These are phyloP conservation scores for Lactuca saligna DNA, from an alignment of 129 eudicot genomes.

Conservation along the genomic window DNA sequence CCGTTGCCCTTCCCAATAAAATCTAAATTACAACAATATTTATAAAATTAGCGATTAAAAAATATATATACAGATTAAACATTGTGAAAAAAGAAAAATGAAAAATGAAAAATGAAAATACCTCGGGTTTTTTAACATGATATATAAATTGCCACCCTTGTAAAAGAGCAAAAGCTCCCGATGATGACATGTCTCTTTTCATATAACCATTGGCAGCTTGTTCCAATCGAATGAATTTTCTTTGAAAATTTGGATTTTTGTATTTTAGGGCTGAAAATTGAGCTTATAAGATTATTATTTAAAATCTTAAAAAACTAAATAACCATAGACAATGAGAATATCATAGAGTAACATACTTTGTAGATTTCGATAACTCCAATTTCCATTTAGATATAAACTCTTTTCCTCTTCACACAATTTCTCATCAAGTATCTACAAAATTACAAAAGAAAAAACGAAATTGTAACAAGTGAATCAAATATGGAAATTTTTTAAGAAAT, in stretches of 20 bases:
- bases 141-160: slow-evolving; percentile 52
- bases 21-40: slow-evolving; percentile 41
- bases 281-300: not conserved
- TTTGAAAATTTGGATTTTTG: slow-evolving; percentile 43
- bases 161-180: slow-evolving; percentile 69
- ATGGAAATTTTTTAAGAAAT: not conserved
- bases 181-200: slow-evolving; percentile 53
- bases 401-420: slow-evolving; percentile 55
- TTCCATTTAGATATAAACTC: slow-evolving; percentile 28
- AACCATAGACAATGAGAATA: not conserved
- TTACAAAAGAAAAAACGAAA: not conserved
- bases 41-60: not conserved
- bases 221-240: slow-evolving; percentile 60
- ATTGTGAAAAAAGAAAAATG: not conserved
- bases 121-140: slow-evolving; percentile 63
- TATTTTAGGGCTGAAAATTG: slow-evolving; percentile 49
- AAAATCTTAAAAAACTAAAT: not conserved
- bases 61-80: not conserved
- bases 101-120: slow-evolving; percentile 11
- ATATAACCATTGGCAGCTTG: slow-evolving; percentile 49
- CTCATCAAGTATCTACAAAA: slow-evolving; percentile 73
- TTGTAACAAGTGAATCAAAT: not conserved
- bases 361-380: slow-evolving; percentile 40
- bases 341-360: slow-evolving; percentile 20
- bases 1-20: slow-evolving; percentile 66